Base-by-base conservation (phyloP, 768 basidiomycete genomes). In the Phylloporus sp. region DNA sequence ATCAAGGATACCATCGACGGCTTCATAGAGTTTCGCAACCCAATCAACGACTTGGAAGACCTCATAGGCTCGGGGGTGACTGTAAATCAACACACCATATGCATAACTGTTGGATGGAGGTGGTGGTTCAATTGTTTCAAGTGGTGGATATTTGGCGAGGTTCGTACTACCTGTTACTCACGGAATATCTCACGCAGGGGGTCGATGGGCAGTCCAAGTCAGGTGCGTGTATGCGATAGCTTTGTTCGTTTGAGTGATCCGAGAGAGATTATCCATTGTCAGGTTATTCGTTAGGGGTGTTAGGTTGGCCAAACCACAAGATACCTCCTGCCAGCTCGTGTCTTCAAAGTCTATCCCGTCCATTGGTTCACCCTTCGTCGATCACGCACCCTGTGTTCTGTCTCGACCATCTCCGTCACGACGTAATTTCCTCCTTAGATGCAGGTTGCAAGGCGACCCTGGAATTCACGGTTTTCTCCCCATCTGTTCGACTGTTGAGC, bases 1-100 rank as follows among this genome's bases (percentile, higher is more conserved):
- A 44, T 78, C 26, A 42, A 61, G 20, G 67, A 66, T 41, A 56
- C 76, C 18, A 55, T 57, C 42, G 46, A 54, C 7, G 78, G 77
- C 10, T 36, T 55, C 11, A 51, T 80, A 13, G 80, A 81, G 54
- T 42, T 79, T 36, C 67, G 76, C 50, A 61, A 77, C 48, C 60
- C 69, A 14, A 37, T 52, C 10, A 42, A 57, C 43, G 70, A 75
- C 49, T 56, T 80, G 11, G 49, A 51, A 3, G 50, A 67, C 20
- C 62, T 81, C 27, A 50, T 78, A 37, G 58, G 49, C 24, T 60
- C 63, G 4, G 61, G 64, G 5, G 49, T 65, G 26, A 50, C 44
- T 18, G 63, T 69, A 6, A 65, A 75, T 44, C 72, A 70, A n/a
- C 70, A 71, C 64, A 57, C 52, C 6, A 48, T 79, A 35, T 36